phyloP scores from a whole-genome alignment of 1,139 yeast species.

The Yamadazyma taylorii region DNA sequence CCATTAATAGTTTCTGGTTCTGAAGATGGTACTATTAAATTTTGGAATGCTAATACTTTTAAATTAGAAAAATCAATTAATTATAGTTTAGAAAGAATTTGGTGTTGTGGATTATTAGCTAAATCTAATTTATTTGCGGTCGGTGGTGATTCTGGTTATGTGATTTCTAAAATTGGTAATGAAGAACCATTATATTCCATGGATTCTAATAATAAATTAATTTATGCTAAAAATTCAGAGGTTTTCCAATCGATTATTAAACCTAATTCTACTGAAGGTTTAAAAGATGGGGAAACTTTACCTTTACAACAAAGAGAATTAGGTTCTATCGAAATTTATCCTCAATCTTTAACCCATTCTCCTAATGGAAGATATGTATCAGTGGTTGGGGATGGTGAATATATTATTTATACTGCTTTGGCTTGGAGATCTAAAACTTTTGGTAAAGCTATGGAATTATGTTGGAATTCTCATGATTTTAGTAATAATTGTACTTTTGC shows the following conservation, averaged over 20 bases:
- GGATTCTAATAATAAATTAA: slow-evolving; percentile 89
- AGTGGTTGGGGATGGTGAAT: slow-evolving; percentile 97
- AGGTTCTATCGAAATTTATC: slow-evolving; percentile 90
- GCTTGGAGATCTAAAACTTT: slow-evolving; percentile 98
- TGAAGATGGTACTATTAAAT: slow-evolving; percentile 76
- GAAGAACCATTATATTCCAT: slow-evolving; percentile 93
- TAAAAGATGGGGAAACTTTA: slow-evolving; percentile 79
- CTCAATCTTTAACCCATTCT: slow-evolving; percentile 82
- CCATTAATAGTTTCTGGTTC: slow-evolving; percentile 85
- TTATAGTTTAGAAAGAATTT: slow-evolving; percentile 90
- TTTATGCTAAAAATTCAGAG: slow-evolving; percentile 90
- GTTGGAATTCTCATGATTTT: slow-evolving; percentile 82
- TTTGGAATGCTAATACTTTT: slow-evolving; percentile 80
- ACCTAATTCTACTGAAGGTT: slow-evolving; percentile 58
- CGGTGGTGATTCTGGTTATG: slow-evolving; percentile 94
- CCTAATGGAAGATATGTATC: slow-evolving; percentile 98
- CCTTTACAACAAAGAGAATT: slow-evolving; percentile 81
- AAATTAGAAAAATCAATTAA: slow-evolving; percentile 87
- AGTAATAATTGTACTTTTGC: slow-evolving; percentile 76
- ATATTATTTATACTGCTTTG: slow-evolving; percentile 90
- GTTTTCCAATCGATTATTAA: slow-evolving; percentile 82
- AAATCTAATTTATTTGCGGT: slow-evolving; percentile 81
- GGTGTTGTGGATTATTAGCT: slow-evolving; percentile 87
- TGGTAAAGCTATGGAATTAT: slow-evolving; percentile 89
- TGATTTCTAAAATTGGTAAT: slow-evolving; percentile 82